Percentiles rank a stretch among this genome's conserved stretches.
These are phyloP conservation scores for Saturnispora sekii DNA, from an alignment of 805 yeast species.

Conservation along the genomic window DNA sequence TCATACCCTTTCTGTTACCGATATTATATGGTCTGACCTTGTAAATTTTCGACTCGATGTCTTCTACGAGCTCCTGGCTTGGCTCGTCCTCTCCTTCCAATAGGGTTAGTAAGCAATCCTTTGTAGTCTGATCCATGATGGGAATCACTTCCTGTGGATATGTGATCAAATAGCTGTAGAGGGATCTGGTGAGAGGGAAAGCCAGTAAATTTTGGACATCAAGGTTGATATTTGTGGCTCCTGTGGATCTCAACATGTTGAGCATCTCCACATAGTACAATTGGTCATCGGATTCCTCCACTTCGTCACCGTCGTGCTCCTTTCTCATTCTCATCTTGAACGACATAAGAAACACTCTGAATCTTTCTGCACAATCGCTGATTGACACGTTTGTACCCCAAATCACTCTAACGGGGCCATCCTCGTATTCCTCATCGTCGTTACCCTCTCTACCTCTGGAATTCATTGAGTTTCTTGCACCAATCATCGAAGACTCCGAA, in stretches of 20 bases:
- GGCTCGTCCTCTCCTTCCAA: constrained; percentile 40
- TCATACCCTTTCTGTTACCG: constrained; percentile 66
- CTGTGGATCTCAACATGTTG: constrained; percentile 65
- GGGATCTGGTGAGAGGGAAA: constrained; percentile 62
- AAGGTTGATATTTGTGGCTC: constrained; percentile 72
- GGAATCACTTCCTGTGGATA: constrained; percentile 97
- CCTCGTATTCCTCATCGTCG: constrained; percentile 24
- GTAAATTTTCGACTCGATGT: constrained; percentile 71
- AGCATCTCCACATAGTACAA: constrained; percentile 65
- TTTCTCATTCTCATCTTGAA: constrained; percentile 73
- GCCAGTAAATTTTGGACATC: constrained; percentile 76
- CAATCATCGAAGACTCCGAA: constrained; percentile 5
- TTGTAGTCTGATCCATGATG: constrained; percentile 92
- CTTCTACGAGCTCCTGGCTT: constrained; percentile 33
- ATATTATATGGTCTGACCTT: constrained; percentile 86
- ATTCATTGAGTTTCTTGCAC: background rate
- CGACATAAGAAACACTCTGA: constrained; percentile 74
- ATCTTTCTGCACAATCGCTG: constrained; percentile 71
- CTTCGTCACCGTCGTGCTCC: constrained; percentile 34
- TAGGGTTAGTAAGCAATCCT: constrained; percentile 76
- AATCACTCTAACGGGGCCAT: constrained; percentile 80
- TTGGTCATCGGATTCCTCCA: constrained; percentile 51
- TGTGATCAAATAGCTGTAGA: constrained; percentile 77
- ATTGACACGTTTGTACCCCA: constrained; percentile 98
- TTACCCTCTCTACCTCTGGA: background rate